Evolutionary conservation across 495 filamentous ascomycete genomes (phyloP), one percentile per base, ranked within the genome.

Genomic region (Talaromyces proteolyticus): DNA sequence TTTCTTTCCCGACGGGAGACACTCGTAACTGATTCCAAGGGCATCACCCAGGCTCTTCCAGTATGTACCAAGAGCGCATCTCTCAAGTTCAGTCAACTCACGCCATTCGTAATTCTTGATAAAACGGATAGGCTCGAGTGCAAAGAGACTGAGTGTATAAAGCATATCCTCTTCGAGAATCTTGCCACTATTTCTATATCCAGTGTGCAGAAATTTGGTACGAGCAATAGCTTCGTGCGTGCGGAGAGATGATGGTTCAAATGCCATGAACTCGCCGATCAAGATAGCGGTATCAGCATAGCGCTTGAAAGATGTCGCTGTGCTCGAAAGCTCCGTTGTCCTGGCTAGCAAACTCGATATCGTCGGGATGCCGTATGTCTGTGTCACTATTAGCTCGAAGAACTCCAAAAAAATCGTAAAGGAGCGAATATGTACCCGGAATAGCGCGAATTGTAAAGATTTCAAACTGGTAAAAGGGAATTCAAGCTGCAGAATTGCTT

Each of bases 291-390:
- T 89, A 57, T 88, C 85, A 12, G 77, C 74, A 53, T 84, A 85
- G 52, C 85, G 74, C 57, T 86, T 87, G 0, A 72, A 61, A 3
- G 79, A 76, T 6, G 66, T 79, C 4, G 62, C 66, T 0, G 72
- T 61, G 45, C 69, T 67, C 12, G 78, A 74, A 42, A 89, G 74
- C 49, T 87, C 74, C 26, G 64, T 73, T 11, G 83, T 86, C 22
- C 70, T 69, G 0, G 75, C 68, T 18, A 88, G 71, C 0, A 86
- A 58, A 22, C 57, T 59, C 3, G 78, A 80, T 47, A 86, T 86
- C 17, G 76, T 72, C 1, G 82, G 80, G 41, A 88, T 78, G 11
- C 79, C 82, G 52, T 87, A 88, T 12, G 84, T 86, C 76, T 82
- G 49, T 44, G 25, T 22, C 18, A 54, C n/a, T 61, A 61, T 46